These are phyloP conservation scores for Boletus insuetus DNA, from an alignment of 768 basidiomycete genomes.

Conservation along the genomic window DNA sequence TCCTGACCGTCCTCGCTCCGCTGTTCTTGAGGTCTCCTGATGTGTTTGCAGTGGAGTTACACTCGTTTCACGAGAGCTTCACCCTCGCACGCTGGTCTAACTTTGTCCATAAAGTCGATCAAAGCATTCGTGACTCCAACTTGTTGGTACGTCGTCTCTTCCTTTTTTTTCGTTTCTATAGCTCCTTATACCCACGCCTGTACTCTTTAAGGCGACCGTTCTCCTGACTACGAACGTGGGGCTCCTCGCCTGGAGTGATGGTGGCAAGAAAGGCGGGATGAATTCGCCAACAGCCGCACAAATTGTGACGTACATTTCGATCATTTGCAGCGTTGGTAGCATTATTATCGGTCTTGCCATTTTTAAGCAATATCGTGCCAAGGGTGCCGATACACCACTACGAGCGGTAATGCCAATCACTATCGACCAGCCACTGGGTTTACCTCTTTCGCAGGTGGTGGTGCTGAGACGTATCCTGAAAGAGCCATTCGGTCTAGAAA, in stretches of 20 bases:
- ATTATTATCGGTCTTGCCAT: conserved; percentile 31
- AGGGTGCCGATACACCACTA: conserved; percentile 29
- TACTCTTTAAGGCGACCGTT: conserved; percentile 24
- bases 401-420: conserved; percentile 21
- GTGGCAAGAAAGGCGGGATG: not conserved
- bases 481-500: conserved; percentile 31
- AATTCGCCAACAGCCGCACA: conserved; percentile 16
- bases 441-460: conserved; percentile 16
- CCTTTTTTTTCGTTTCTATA: not conserved
- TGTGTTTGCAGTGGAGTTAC: conserved; percentile 26
- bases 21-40: conserved; percentile 27
- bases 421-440: not conserved
- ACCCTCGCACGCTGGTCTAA: conserved; percentile 25
- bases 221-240: conserved; percentile 26
- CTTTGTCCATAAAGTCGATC: conserved; percentile 32
- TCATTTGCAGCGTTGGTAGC: conserved; percentile 28
- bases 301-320: conserved; percentile 29
- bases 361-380: conserved; percentile 34
- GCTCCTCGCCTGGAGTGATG: conserved; percentile 20
- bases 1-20: conserved; percentile 21
- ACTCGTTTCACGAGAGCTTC: conserved; percentile 28
- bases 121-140: conserved; percentile 33
- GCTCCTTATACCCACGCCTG: not conserved
- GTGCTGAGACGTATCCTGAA: conserved; percentile 28
- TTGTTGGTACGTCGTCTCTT: conserved; percentile 18